phyloP scores from a whole-genome alignment of 805 yeast species.

The Torulaspora gathmanii region DNA sequence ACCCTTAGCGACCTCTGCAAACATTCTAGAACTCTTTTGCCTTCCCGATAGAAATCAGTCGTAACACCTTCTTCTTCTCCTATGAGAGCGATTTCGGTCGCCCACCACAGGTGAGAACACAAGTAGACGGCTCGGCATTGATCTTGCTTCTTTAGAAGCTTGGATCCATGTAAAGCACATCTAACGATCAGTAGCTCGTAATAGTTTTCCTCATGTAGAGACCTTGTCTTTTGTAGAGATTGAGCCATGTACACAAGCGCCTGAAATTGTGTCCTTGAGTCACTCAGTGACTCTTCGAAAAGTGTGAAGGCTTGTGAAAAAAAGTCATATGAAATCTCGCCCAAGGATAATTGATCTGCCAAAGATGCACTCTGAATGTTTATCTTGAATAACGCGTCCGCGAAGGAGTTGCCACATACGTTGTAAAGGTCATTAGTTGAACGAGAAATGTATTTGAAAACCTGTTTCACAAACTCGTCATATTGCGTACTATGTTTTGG shows the following conservation, averaged over 20 bases:
- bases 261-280: slow-evolving; percentile 50
- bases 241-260: slow-evolving; percentile 48
- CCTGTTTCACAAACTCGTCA: slow-evolving; percentile 38
- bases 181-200: slow-evolving; percentile 81
- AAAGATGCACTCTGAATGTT: slow-evolving; percentile 64
- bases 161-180: slow-evolving; percentile 82
- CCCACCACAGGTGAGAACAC: slow-evolving; percentile 94
- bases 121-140: slow-evolving; percentile 84
- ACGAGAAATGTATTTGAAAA: slow-evolving; percentile 72
- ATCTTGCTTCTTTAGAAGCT: slow-evolving; percentile 83
- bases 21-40: slow-evolving; percentile 83
- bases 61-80: slow-evolving; percentile 45
- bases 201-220: slow-evolving; percentile 39
- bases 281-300: slow-evolving; percentile 63
- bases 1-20: slow-evolving; percentile 81
- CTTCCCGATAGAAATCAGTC: slow-evolving; percentile 41
- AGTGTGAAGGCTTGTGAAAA: slow-evolving; percentile 82
- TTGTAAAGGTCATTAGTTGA: slow-evolving; percentile 61
- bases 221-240: slow-evolving; percentile 48
- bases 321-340: slow-evolving; percentile 78
- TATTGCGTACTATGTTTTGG: slow-evolving; percentile 19
- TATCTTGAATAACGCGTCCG: slow-evolving; percentile 38
- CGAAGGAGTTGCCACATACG: slow-evolving; percentile 26
- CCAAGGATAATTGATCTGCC: slow-evolving; percentile 71
- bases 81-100: slow-evolving; percentile 53